Conservation (phyloP, 306 rosid species). For the Dalbergia cochinchinensis region DNA sequence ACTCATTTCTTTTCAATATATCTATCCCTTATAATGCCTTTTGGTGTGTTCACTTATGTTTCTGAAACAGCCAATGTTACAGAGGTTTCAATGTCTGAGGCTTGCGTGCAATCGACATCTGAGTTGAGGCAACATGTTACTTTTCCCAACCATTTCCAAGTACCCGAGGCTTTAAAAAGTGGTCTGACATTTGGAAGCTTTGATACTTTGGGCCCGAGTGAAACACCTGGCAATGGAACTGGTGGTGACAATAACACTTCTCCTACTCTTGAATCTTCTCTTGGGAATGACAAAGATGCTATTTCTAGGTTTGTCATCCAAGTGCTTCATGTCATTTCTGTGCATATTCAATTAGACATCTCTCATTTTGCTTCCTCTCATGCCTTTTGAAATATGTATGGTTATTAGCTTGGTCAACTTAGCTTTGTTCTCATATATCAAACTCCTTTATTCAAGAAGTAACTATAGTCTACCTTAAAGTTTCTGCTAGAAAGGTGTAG, state of each 20-base stretch:
- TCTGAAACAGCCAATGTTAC: constrained; percentile 58
- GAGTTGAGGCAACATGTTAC: constrained; percentile 69
- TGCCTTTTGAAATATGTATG: constrained; percentile 25
- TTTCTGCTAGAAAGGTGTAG: constrained; percentile 22
- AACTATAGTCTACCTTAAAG: constrained; percentile 12
- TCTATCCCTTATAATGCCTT: constrained; percentile 13
- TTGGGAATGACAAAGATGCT: constrained; percentile 50
- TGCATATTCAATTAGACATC: constrained; percentile 8
- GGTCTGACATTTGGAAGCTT: constrained; percentile 89
- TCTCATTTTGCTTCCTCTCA: background rate
- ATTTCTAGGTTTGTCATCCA: constrained; percentile 70
- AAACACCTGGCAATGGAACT: constrained; percentile 47
- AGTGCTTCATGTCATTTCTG: constrained; percentile 31
- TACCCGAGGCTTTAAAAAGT: constrained; percentile 71
- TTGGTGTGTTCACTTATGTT: constrained; percentile 35
- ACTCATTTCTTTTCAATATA: constrained; percentile 7
- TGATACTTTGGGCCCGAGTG: constrained; percentile 53
- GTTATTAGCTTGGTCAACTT: constrained; percentile 26
- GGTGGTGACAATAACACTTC: constrained; percentile 44
- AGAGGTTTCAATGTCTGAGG: constrained; percentile 58
- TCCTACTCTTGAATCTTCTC: constrained; percentile 53
- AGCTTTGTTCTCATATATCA: constrained; percentile 22
- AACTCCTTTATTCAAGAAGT: constrained; percentile 1
- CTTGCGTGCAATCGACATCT: constrained; percentile 50
- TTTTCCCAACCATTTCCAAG: constrained; percentile 84